Evolutionary conservation across 2,329 filamentous ascomycete species (phyloP).

Genomic region (Verticillium dahliae): DNA sequence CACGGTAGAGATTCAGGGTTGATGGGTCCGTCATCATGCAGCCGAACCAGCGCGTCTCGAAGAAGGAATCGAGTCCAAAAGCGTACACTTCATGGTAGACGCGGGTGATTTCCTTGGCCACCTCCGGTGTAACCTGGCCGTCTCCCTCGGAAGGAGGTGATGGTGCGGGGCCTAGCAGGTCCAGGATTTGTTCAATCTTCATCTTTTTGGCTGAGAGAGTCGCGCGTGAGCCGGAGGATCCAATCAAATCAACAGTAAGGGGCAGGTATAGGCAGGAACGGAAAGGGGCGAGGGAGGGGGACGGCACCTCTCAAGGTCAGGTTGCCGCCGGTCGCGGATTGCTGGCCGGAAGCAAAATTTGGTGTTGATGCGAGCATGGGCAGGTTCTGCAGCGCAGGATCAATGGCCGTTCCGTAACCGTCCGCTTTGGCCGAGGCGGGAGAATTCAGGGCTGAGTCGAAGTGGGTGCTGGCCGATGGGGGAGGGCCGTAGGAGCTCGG

Average conservation of each 20-base stretch:
- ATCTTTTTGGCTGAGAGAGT: constrained; percentile 52
- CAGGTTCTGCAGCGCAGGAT: constrained; percentile 55
- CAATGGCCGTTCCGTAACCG: constrained; percentile 33
- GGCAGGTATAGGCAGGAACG: constrained; percentile 22
- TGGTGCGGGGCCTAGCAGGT: constrained; percentile 48
- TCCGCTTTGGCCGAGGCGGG: constrained; percentile 30
- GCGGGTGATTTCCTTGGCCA: constrained; percentile 60
- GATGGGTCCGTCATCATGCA: not conserved
- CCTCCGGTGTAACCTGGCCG: constrained; percentile 43
- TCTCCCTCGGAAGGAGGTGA: constrained; percentile 38
- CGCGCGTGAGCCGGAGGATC: constrained; percentile 35
- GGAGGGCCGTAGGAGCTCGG: constrained; percentile 12
- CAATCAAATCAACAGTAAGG: constrained; percentile 15
- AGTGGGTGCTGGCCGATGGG: constrained; percentile 11
- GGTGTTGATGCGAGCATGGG: constrained; percentile 13
- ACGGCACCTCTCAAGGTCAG: constrained; percentile 44
- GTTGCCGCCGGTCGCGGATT: constrained; percentile 21
- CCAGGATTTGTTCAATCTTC: constrained; percentile 67
- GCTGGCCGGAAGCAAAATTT: constrained; percentile 22
- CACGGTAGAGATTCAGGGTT: constrained; percentile 15
- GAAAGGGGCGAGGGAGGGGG: constrained; percentile 28
- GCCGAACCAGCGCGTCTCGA: constrained; percentile 78
- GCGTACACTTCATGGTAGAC: constrained; percentile 74
- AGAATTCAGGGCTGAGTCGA: constrained; percentile 16
- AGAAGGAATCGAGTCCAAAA: constrained; percentile 64